phyloP scores from a whole-genome alignment of 2,329 filamentous ascomycete species.

The Teratosphaeria destructans region DNA sequence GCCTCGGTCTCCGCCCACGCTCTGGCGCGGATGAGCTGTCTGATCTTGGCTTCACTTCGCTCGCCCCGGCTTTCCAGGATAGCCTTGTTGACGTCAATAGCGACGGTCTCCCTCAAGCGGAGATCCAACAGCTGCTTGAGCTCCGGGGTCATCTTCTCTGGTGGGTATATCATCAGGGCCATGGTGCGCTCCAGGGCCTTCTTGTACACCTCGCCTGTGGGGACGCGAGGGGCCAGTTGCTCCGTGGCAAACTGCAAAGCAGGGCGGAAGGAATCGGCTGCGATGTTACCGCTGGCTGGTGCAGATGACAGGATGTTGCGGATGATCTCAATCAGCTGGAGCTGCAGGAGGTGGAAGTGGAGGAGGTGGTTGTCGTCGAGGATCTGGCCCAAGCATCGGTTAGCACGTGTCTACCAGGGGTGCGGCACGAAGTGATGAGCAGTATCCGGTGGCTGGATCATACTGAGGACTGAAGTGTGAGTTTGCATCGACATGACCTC shows the following conservation, averaged over 20 bases:
- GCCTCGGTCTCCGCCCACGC: conserved; percentile 71
- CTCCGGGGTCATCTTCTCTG: conserved; percentile 66
- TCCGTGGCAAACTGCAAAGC: conserved; percentile 80
- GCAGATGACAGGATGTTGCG: conserved; percentile 45
- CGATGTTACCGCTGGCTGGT: conserved; percentile 34
- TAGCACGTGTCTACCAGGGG: conserved; percentile 1
- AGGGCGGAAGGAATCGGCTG: conserved; percentile 64
- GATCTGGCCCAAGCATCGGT: conserved; percentile 48
- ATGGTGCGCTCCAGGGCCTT: conserved; percentile 86
- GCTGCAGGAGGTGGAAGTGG: conserved; percentile 78
- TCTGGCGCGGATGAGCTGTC: conserved; percentile 68
- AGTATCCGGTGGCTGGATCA: conserved; percentile 43
- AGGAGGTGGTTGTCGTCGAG: conserved; percentile 72
- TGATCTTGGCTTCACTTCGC: conserved; percentile 69
- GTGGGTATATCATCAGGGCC: conserved; percentile 78
- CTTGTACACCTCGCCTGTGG: conserved; percentile 70
- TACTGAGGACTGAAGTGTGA: conserved; percentile 77
- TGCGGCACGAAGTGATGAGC: not conserved
- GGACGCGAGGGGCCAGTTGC: conserved; percentile 77
- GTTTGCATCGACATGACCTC: conserved; percentile 82
- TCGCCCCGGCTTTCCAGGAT: conserved; percentile 65
- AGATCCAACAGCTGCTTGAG: conserved; percentile 70
- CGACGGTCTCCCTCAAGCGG: conserved; percentile 70
- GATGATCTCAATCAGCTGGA: conserved; percentile 92
- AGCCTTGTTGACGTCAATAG: conserved; percentile 77